These are phyloP conservation scores for Dryadomyces quercivorus DNA, from an alignment of 2,329 filamentous ascomycete genomes.

Conservation along the genomic window DNA sequence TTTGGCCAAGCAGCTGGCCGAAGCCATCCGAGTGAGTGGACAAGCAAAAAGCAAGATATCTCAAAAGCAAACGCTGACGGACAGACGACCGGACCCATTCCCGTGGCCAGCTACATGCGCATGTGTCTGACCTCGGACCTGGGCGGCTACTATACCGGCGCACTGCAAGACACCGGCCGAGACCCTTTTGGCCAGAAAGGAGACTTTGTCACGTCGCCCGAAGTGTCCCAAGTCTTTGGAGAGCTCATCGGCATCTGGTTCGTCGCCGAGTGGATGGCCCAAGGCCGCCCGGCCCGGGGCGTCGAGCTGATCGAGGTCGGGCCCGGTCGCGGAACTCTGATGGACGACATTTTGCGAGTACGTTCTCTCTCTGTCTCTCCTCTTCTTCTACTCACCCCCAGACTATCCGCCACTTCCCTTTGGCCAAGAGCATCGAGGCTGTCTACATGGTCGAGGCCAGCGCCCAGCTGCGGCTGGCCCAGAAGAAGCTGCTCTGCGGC, in stretches of 20 bases:
- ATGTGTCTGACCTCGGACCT: conserved; percentile 89
- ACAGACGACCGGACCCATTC: conserved; percentile 70
- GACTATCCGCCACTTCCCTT: conserved; percentile 73
- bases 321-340: conserved; percentile 85
- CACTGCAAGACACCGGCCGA: conserved; percentile 45
- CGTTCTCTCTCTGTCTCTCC: conserved; percentile 19
- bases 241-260: conserved; percentile 93
- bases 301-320: conserved; percentile 90
- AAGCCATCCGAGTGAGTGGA: conserved; percentile 64
- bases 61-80: not conserved
- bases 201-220: conserved; percentile 93
- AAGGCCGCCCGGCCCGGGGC: conserved; percentile 60
- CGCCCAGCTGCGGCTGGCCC: conserved; percentile 59
- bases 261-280: conserved; percentile 90
- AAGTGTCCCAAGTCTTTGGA: conserved; percentile 95
- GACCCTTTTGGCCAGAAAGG: conserved; percentile 90
- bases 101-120: conserved; percentile 92
- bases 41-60: too few species aligned
- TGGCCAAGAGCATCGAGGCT: conserved; percentile 67
- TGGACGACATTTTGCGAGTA: conserved; percentile 91
- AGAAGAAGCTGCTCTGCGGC: conserved; percentile 74
- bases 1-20: conserved; percentile 72
- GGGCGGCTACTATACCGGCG: conserved; percentile 86
- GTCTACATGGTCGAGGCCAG: conserved; percentile 96
- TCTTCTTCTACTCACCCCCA: conserved; percentile 19